Evolutionary conservation across 805 yeast species (phyloP).

Genomic region (Cyberlindnera bimundalis): DNA sequence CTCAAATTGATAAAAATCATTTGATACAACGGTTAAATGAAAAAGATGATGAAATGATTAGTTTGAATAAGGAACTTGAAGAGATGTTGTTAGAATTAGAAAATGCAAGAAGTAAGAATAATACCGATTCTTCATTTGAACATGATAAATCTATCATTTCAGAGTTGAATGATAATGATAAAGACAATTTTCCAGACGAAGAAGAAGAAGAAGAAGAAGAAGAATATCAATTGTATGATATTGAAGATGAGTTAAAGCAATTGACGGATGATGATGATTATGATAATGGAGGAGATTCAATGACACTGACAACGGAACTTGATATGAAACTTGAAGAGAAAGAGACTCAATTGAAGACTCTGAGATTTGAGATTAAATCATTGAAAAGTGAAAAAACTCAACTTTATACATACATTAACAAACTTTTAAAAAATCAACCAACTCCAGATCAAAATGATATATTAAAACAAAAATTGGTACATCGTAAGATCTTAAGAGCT

Average conservation of each 20-base stretch:
- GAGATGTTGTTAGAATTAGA: conserved; percentile 14
- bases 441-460: conserved; percentile 21
- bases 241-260: conserved; percentile 2
- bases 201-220: conserved; percentile 3
- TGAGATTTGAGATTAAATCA: conserved; percentile 22
- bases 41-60: conserved; percentile 17
- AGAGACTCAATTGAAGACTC: conserved; percentile 8
- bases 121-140: no score
- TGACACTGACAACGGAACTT: conserved; percentile 10
- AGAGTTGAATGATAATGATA: neutral
- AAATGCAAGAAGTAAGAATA: neutral
- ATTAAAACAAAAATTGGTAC: conserved; percentile 26
- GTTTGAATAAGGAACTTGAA: conserved; percentile 20
- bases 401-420: conserved; percentile 26
- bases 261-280: conserved; percentile 8
- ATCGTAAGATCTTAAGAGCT: conserved; percentile 25
- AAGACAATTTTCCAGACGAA: neutral
- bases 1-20: neutral
- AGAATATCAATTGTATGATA: no score
- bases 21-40: neutral
- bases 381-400: conserved; percentile 26
- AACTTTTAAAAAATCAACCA: conserved; percentile 19
- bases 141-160: no score
- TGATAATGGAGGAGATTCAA: conserved; percentile 5
- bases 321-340: conserved; percentile 14